A percentile compares a stretch with the other conserved stretches of the same genome.
These are phyloP conservation scores for Claviceps pusilla DNA, from an alignment of 2,329 filamentous ascomycete species.

Conservation along the genomic window DNA sequence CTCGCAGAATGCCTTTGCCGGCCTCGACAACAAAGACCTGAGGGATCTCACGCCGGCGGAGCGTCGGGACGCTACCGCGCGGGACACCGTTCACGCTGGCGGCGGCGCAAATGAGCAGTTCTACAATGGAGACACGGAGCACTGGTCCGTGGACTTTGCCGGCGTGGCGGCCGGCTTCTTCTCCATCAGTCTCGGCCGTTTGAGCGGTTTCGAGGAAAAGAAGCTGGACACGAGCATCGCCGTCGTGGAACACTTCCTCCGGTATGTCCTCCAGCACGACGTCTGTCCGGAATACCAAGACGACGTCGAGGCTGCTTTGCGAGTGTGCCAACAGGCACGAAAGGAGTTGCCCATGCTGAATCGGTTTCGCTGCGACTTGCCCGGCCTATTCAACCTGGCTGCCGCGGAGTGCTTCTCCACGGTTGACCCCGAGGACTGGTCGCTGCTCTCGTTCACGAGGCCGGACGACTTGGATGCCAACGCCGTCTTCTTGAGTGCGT, in stretches of 20 bases:
- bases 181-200: constrained; percentile 41
- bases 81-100: constrained; percentile 38
- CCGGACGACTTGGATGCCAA: constrained; percentile 28
- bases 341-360: constrained; percentile 49
- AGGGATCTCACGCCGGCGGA: constrained; percentile 42
- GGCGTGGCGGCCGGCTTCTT: constrained; percentile 65
- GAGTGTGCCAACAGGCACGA: constrained; percentile 50
- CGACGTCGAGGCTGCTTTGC: constrained; percentile 51
- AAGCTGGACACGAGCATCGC: constrained; percentile 43
- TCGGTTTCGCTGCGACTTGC: constrained; percentile 38
- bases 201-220: constrained; percentile 39
- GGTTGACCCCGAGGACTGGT: constrained; percentile 16
- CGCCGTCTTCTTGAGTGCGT: constrained; percentile 27
- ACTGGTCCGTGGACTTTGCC: constrained; percentile 69
- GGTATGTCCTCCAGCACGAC: constrained; percentile 70
- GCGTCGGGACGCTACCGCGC: constrained; percentile 48
- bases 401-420: constrained; percentile 51
- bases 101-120: constrained; percentile 28
- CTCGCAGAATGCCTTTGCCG: constrained; percentile 39
- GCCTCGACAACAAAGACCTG: constrained; percentile 41
- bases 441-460: constrained; percentile 12
- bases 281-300: constrained; percentile 69
- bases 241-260: constrained; percentile 72
- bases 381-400: constrained; percentile 69
- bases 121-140: constrained; percentile 35